Conservation (phyloP, 2,329 filamentous ascomycete genomes). For the Cercospora nicotianae region DNA sequence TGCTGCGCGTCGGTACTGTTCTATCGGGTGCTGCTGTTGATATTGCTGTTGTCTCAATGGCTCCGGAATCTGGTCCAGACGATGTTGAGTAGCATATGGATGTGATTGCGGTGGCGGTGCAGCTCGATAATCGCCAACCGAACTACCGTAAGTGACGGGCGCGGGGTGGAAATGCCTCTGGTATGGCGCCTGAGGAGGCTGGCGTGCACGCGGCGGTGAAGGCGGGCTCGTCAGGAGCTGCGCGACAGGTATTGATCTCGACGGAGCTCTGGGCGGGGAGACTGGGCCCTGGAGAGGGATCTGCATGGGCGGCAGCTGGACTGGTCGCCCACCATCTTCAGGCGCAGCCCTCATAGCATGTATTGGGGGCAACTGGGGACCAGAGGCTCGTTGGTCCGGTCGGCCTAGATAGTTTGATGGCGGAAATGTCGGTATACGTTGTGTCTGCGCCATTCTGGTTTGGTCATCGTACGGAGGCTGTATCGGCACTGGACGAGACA, state of each 20-base stretch:
- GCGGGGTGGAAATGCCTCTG: slow-evolving; percentile 32
- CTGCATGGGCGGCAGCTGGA: slow-evolving; percentile 42
- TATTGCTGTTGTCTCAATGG: slow-evolving; percentile 15
- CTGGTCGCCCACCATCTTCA: slow-evolving; percentile 23
- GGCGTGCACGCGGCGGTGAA: slow-evolving; percentile 33
- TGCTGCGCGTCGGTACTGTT: slow-evolving; percentile 13
- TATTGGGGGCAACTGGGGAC: slow-evolving; percentile 41
- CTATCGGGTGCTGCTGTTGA: slow-evolving; percentile 12
- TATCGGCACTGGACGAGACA: slow-evolving; percentile 41
- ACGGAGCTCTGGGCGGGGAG: slow-evolving; percentile 18
- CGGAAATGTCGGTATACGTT: slow-evolving; percentile 45
- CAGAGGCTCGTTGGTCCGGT: slow-evolving; percentile 42
- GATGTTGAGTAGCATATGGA: slow-evolving; percentile 16
- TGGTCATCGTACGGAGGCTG: slow-evolving; percentile 42
- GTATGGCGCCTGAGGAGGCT: slow-evolving; percentile 15
- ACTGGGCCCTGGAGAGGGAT: slow-evolving; percentile 40
- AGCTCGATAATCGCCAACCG: slow-evolving; percentile 19
- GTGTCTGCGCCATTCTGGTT: slow-evolving; percentile 49
- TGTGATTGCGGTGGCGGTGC: slow-evolving; percentile 33
- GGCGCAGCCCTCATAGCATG: slow-evolving; percentile 18
- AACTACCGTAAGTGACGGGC: slow-evolving; percentile 8
- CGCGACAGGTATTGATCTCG: slow-evolving; percentile 28
- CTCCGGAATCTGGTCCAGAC: slow-evolving; percentile 21
- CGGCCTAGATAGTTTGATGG: slow-evolving; percentile 43
- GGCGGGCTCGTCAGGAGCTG: slow-evolving; percentile 35